These are phyloP conservation scores for Mychonastes homosphaera DNA, from an alignment of 139 green algal species.

Conservation along the genomic window DNA sequence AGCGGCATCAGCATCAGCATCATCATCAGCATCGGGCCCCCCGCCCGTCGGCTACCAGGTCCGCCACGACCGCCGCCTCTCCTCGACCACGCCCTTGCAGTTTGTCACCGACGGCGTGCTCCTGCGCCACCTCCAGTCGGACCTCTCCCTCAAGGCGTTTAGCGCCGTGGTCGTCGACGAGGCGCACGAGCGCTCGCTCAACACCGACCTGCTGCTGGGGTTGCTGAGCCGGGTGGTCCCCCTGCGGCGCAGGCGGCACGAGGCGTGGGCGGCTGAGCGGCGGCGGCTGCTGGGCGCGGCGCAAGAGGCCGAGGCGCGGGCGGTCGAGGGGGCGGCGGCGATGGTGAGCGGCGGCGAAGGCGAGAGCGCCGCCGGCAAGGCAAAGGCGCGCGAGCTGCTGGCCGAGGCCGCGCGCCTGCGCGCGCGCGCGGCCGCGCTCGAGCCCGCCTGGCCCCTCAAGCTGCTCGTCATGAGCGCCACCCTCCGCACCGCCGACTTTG, in stretches of 20 bases:
- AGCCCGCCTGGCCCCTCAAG: conserved; percentile 69
- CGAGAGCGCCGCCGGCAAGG: too few species aligned
- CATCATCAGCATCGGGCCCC: too few species aligned
- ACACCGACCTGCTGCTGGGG: conserved; percentile 85
- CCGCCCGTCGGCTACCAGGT: too few species aligned
- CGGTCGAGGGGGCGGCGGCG: background rate
- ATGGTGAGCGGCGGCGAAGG: too few species aligned
- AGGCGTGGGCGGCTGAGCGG: conserved; percentile 15
- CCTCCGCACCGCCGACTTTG: conserved; percentile 73
- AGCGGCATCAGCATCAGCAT: too few species aligned
- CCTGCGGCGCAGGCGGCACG: conserved; percentile 54
- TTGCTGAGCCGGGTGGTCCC: conserved; percentile 82
- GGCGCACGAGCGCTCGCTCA: conserved; percentile 82
- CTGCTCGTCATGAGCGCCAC: conserved; percentile 97
- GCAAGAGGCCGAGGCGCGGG: background rate
- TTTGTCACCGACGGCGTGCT: conserved; percentile 97
- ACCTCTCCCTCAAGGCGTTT: conserved; percentile 29
- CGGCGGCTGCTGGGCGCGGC: background rate
- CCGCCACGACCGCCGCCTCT: conserved; percentile 63
- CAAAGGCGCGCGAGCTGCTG: background rate
- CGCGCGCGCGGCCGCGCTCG: background rate
- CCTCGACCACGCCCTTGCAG: conserved; percentile 53
- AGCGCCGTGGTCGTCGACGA: conserved; percentile 86
- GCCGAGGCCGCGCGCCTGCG: background rate
- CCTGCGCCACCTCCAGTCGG: conserved; percentile 65